Base-by-base conservation (phyloP, 169 alveolate genomes). In the Plasmodium vinckei region DNA sequence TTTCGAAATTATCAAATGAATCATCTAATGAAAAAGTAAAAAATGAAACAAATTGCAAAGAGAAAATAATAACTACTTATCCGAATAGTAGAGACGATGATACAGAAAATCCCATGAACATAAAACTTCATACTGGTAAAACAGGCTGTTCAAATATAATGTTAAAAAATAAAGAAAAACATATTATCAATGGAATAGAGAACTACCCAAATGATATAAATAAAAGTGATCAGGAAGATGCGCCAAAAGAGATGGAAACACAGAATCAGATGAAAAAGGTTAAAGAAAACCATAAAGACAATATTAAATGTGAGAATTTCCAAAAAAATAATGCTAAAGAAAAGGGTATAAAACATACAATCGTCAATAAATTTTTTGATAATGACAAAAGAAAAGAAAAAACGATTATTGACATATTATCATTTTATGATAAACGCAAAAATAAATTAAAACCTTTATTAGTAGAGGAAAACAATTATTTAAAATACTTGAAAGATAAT, bases 401-500 rank as follows among this genome's bases (percentile, higher is more conserved):
- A 46, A 19, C 49, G 1, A 10, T 63, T 25, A 19, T 25, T 53
- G 70, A 77, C 2, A 51, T 77, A 19, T 46, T 77, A 47, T 63
- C 88, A 17, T 77, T 77, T 57, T 77, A 77, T 46, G 39, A 64
- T 63, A 39, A 49, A 51, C 42, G 46, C n/a, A 77, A 64, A 44
- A 4, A 64, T 61, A 77, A 77, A 64, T 59, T 75, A 15, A 77
- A 77, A 42, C 33, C 65, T 47, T 47, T 77, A 12, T 57, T 77
- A 23, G 19, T 63, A 46, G 88, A 77, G 47, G 88, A 77, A 64
- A 49, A 53, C 65, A 42, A 77, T 63, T 77, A 77, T 39, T 77
- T 77, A 77, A 49, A 68, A 15, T 9, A 46, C 15, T 13, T 77
- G 33, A 77, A 69, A 56, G 67, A 23, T 42, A 9, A 49, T 44